Conservation (phyloP, 2,329 filamentous ascomycete species). For the Ustilaginoidea virens region DNA sequence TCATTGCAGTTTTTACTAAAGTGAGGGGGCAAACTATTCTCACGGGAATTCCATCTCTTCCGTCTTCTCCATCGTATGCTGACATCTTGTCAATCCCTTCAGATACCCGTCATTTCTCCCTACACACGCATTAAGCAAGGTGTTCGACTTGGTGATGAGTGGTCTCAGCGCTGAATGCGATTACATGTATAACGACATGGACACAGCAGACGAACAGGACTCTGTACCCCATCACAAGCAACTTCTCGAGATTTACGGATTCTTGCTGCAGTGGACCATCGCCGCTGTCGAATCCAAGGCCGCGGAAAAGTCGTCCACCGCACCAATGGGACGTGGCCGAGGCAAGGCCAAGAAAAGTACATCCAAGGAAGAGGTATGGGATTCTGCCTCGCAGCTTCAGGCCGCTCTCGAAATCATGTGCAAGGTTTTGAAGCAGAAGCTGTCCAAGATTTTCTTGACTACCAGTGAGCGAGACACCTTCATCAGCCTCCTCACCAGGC, state of each 20-base stretch:
- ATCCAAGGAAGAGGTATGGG: conserved; percentile 70
- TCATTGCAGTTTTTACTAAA: conserved; percentile 92
- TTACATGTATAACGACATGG: conserved; percentile 68
- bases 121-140: conserved; percentile 72
- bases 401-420: conserved; percentile 85
- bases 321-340: conserved; percentile 54
- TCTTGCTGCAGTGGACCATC: conserved; percentile 88
- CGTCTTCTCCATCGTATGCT: conserved; percentile 1
- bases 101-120: conserved; percentile 74
- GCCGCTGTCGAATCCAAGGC: conserved; percentile 89
- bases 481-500: conserved; percentile 77
- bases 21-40: conserved; percentile 43
- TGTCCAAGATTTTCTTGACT: conserved; percentile 85
- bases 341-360: conserved; percentile 67
- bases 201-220: conserved; percentile 77
- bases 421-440: conserved; percentile 84
- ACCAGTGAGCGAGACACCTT: conserved; percentile 95
- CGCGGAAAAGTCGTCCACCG: conserved; percentile 64
- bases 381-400: conserved; percentile 77
- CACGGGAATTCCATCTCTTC: not conserved
- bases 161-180: conserved; percentile 78
- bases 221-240: conserved; percentile 75
- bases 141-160: conserved; percentile 80
- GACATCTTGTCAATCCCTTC: conserved; percentile 43
- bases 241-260: conserved; percentile 84